Base-by-base conservation (phyloP, 1,139 yeast genomes). In the Pichia inconspicua region DNA sequence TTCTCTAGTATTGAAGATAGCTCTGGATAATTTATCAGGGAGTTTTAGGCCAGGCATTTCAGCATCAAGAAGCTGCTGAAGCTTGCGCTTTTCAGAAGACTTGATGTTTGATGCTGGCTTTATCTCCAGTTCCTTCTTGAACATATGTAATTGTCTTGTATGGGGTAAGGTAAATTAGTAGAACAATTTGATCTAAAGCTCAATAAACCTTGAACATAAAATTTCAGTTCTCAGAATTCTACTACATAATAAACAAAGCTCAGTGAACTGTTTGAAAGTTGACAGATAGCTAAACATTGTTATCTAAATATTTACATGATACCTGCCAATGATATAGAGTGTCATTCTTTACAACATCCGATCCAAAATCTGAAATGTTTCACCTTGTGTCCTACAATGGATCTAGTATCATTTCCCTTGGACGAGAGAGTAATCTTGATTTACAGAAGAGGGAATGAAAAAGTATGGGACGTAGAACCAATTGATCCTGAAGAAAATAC, bases 61-160 rank as follows among this genome's bases (percentile, higher is more conserved):
- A 4, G 34, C 62, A 14, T 69, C 67, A 44, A 78, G 77, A 2
- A 68, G 65, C 32, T 75, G 80, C 9, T 48, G 49, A 4, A 87
- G 66, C 56, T 76, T 78, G 58, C 89, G 75, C 44, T 95, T 70
- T 54, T 89, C 97, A 0, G 95, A 84, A 12, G 87, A 78, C 65
- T 89, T 89, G 53, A 90, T 73, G 58, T 86, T 86, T 10, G 95
- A 78, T 45, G 80, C 72, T 4, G 95, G 82, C 66, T 88, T 88
- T 47, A 81, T 70, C 63, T 67, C 72, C 7, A 86, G 80, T 46
- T 75, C 77, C 56, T 82, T 82, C 61, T 75, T 77, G 57, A 83
- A 84, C 89, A 83, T 82, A 9, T 10, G 11, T 14, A 30, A 12
- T 30, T 30, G 32, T 30, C 5, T 11, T 11, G 32, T 12, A 17